phyloP scores from a whole-genome alignment of 768 basidiomycete genomes.

The Pulveroboletus sp. region DNA sequence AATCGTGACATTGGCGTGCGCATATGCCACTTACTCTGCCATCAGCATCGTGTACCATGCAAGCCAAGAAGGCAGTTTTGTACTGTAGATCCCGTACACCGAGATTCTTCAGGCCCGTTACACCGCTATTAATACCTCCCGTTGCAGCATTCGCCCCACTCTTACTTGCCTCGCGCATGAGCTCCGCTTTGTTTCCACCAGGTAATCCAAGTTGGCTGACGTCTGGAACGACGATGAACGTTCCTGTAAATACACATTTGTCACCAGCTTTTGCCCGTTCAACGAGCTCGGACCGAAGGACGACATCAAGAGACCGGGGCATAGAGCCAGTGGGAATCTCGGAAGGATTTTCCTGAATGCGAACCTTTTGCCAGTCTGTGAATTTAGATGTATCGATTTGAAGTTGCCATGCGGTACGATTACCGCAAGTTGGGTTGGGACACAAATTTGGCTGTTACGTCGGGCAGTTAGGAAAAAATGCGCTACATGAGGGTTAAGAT shows the following conservation, averaged over 20 bases:
- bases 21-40: constrained; percentile 58
- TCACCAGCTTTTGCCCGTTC: constrained; percentile 99
- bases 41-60: constrained; percentile 93
- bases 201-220: constrained; percentile 94
- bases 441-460: constrained; percentile 75
- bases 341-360: constrained; percentile 97
- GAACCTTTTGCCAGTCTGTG: constrained; percentile 98
- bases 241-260: constrained; percentile 96
- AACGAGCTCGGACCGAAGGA: constrained; percentile 91
- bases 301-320: constrained; percentile 95
- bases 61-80: constrained; percentile 97
- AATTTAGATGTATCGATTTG: constrained; percentile 96
- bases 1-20: neutral
- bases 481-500: neutral
- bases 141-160: constrained; percentile 55
- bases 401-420: constrained; percentile 85
- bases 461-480: constrained; percentile 8
- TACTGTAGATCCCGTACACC: constrained; percentile 96
- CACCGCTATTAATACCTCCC: constrained; percentile 70
- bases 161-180: constrained; percentile 80
- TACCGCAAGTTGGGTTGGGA: constrained; percentile 91
- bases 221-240: constrained; percentile 98
- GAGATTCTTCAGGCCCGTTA: constrained; percentile 89
- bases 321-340: constrained; percentile 98
- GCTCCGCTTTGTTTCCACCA: constrained; percentile 86